Evolutionary conservation across 176 grass and related monocot genomes (phyloP).

Genomic region (Zea luxurians): DNA sequence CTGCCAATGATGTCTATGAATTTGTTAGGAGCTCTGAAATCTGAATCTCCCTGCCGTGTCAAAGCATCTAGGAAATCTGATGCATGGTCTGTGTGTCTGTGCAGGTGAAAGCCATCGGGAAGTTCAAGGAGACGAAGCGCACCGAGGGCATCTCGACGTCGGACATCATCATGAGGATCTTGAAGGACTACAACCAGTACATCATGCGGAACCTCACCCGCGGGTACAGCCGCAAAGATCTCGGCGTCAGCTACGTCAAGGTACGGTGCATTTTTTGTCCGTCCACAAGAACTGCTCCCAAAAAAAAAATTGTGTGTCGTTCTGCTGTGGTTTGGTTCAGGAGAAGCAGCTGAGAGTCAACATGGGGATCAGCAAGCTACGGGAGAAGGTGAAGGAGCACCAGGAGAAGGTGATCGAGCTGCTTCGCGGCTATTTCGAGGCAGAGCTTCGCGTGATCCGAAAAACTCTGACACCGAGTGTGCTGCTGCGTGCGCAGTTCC

Average conservation of each 20-base stretch:
- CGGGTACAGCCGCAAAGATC: constrained; percentile 77
- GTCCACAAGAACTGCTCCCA: neutral
- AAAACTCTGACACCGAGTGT: constrained; percentile 6
- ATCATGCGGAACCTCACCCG: constrained; percentile 80
- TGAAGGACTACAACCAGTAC: constrained; percentile 94
- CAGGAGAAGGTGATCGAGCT: constrained; percentile 67
- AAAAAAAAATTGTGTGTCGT: neutral
- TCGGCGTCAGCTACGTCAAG: constrained; percentile 86
- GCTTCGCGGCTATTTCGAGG: neutral
- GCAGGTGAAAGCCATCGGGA: constrained; percentile 81
- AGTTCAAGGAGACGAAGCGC: constrained; percentile 85
- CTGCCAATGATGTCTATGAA: constrained; percentile 84
- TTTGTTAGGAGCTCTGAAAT: constrained; percentile 47
- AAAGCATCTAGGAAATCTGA: neutral
- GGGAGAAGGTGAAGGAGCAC: constrained; percentile 81
- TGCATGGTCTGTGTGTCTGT: neutral
- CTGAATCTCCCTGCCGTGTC: neutral
- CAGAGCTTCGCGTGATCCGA: constrained; percentile 14
- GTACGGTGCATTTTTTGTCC: constrained; percentile 19
- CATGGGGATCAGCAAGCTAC: constrained; percentile 76
- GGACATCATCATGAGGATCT: constrained; percentile 92
- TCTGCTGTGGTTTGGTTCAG: constrained; percentile 34
- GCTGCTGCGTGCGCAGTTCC: constrained; percentile 22
- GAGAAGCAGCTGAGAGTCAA: constrained; percentile 94
- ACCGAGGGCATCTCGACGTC: constrained; percentile 87